phyloP scores from a whole-genome alignment of 768 basidiomycete genomes.

The Coprinopsis sp. region DNA sequence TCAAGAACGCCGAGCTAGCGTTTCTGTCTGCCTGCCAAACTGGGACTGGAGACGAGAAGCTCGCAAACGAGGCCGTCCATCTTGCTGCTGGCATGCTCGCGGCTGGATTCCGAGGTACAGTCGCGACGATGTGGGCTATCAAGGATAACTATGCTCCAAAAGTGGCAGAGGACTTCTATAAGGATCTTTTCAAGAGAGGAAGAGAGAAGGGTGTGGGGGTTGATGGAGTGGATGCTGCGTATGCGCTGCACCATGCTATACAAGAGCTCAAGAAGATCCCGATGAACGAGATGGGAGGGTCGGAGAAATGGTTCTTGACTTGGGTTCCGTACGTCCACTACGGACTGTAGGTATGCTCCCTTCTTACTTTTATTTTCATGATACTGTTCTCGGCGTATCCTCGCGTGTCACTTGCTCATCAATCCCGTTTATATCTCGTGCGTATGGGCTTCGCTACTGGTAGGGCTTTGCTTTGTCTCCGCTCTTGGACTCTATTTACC shows the following conservation, averaged over 20 bases:
- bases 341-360: too few relatives aligned
- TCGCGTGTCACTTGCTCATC: too few relatives aligned
- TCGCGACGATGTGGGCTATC: slow-evolving; percentile 6
- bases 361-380: too few relatives aligned
- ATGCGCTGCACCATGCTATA: neutral
- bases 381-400: too few relatives aligned
- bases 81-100: slow-evolving; percentile 4
- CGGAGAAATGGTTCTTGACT: neutral
- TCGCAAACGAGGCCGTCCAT: slow-evolving; percentile 12
- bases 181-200: neutral
- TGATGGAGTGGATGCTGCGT: neutral
- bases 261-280: neutral
- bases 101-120: neutral
- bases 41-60: slow-evolving; percentile 20
- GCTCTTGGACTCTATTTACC: too few relatives aligned
- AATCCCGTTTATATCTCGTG: too few relatives aligned
- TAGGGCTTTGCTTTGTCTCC: too few relatives aligned
- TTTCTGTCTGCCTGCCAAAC: slow-evolving; percentile 41
- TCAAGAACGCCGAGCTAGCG: slow-evolving; percentile 23
- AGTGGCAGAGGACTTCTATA: neutral
- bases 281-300: neutral
- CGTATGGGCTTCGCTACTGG: too few relatives aligned
- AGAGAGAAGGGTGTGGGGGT: neutral
- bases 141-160: neutral
- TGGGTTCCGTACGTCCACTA: slow-evolving; percentile 4